phyloP scores from a whole-genome alignment of 352 stramenopile genomes.

The Halophytophthora polymorphica region DNA sequence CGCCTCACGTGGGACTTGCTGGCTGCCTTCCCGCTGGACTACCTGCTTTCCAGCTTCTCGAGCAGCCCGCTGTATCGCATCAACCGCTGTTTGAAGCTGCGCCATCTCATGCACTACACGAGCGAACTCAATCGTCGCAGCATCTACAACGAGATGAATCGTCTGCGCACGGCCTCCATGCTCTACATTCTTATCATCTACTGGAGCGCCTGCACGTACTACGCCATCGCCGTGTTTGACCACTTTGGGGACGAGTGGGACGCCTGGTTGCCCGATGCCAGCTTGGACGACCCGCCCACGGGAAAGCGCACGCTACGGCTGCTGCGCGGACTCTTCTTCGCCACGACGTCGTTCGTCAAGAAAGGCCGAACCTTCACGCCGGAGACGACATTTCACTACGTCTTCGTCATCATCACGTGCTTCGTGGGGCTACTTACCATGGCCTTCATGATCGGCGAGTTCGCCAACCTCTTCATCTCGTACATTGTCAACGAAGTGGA shows the following conservation, averaged over 20 bases:
- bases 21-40: constrained; percentile 43
- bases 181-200: constrained; percentile 63
- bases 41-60: constrained; percentile 32
- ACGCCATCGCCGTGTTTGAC: constrained; percentile 46
- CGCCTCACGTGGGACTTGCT: constrained; percentile 38
- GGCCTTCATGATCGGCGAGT: constrained; percentile 73
- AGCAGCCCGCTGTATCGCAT: constrained; percentile 33
- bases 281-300: constrained; percentile 27
- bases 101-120: constrained; percentile 55
- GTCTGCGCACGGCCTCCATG: constrained; percentile 36
- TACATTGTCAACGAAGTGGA: constrained; percentile 70
- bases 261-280: constrained; percentile 36
- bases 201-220: constrained; percentile 57
- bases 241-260: constrained; percentile 47
- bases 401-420: constrained; percentile 47
- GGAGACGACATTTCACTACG: constrained; percentile 37
- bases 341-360: constrained; percentile 60
- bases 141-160: constrained; percentile 60
- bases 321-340: constrained; percentile 54
- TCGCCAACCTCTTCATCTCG: constrained; percentile 67
- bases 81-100: constrained; percentile 47
- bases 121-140: constrained; percentile 57
- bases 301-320: constrained; percentile 36
- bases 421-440: constrained; percentile 56
- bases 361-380: constrained; percentile 57